Base-by-base conservation (phyloP, 2,329 filamentous ascomycete species). In the Graphium sp. region DNA sequence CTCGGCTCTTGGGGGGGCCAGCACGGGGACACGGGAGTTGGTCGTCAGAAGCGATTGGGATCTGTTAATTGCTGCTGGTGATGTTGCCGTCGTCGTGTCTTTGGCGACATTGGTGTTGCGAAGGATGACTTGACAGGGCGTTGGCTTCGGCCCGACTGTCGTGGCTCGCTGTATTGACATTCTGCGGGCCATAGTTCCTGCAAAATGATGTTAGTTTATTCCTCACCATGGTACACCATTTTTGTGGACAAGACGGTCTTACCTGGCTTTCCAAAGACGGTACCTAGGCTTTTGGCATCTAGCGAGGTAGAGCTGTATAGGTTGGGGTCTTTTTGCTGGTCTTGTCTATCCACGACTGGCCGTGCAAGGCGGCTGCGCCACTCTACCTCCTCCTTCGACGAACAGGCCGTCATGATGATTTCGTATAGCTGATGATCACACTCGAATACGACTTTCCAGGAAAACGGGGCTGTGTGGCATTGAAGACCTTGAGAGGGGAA, bases 371-470 rank as follows among this genome's bases (percentile, higher is more conserved):
- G 66, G 11, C 56, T 60, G 36, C 75, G 74, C 87, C 89, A 98
- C 41, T 76, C 71, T 25, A 66, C 56, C 41, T 89, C 82, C 46
- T 98, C 87, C 22, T 66, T 70, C 1, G 71, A 60, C 2, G 78
- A 87, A 41, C 84, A 93, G 20, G 84, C 87, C 38, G 79, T 91
- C 53, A 93, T 62, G 22, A 94, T 72, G 11, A 93, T 53, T 49
- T 95, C 87, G 45, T 81, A 87, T 30, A 87, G 58, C 34, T 79
- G 72, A 38, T 78, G 68, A 32, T 77, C 64, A 37, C 70, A 69
- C 45, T 89, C 75, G 42, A 95, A 94, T 3, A 82, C 62, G 8
- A 94, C 43, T 47, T 95, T 98, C 87, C 85, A 95, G 2, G 84
- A 89, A 47, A 81, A 81, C 1, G 80, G 74, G 1, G 81, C 80